These are phyloP conservation scores for Eucalyptus coolabah DNA, from an alignment of 345 rosid genomes.

Conservation along the genomic window DNA sequence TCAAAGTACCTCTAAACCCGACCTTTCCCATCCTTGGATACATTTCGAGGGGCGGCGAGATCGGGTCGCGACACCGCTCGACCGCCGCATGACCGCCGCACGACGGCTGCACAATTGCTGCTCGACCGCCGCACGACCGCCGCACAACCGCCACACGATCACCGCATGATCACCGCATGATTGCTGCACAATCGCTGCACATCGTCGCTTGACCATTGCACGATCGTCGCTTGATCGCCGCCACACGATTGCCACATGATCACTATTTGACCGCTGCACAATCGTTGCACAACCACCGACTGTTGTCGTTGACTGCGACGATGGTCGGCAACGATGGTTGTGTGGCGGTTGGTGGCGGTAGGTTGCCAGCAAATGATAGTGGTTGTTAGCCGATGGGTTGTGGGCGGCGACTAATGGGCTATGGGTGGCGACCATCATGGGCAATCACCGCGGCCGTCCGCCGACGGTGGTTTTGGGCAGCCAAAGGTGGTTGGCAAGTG, in stretches of 20 bases:
- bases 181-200: accelerated
- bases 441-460: accelerated
- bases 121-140: too few relatives aligned
- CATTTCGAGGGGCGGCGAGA: too few relatives aligned
- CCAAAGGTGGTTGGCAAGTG: too few relatives aligned
- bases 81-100: accelerated
- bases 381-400: too few relatives aligned
- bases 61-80: too few relatives aligned
- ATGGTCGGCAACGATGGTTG: accelerated
- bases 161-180: accelerated
- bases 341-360: too few relatives aligned
- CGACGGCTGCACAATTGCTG: accelerated
- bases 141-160: too few relatives aligned
- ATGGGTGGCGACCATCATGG: too few relatives aligned
- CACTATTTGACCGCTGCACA: accelerated
- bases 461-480: accelerated
- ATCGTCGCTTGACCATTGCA: accelerated
- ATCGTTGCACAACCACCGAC: accelerated
- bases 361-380: accelerated
- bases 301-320: accelerated
- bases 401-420: accelerated
- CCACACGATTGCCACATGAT: too few relatives aligned
- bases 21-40: too few relatives aligned
- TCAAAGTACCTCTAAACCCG: too few relatives aligned
- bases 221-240: too few relatives aligned